These are phyloP conservation scores for Discostella pseudostelligera DNA, from an alignment of 108 stramenopile genomes.

Conservation along the genomic window DNA sequence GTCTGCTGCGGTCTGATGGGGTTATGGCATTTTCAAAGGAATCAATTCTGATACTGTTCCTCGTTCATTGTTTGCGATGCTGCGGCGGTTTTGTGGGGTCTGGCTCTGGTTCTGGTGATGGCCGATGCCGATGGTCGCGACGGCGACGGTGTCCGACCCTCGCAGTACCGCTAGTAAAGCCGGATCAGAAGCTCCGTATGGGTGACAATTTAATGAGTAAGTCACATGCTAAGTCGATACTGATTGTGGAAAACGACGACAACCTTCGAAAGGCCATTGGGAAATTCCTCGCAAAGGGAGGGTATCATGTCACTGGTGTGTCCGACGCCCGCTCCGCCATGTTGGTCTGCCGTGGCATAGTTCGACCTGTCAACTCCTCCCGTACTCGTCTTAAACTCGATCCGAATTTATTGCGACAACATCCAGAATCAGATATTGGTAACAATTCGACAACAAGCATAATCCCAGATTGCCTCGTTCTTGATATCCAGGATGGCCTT, in stretches of 20 bases:
- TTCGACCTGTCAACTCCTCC: conserved; percentile 13
- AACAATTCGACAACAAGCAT: conserved; percentile 1
- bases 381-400: conserved; percentile 19
- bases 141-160: too few species aligned
- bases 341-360: conserved; percentile 44
- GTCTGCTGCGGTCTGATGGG: too few species aligned
- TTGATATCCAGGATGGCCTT: conserved; percentile 56
- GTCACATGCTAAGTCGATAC: conserved; percentile 30
- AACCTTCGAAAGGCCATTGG: conserved; percentile 68
- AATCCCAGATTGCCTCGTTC: conserved; percentile 37
- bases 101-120: too few species aligned
- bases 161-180: background rate
- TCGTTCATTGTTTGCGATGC: background rate
- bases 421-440: background rate
- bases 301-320: conserved; percentile 74
- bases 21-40: too few species aligned
- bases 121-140: background rate
- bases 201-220: background rate
- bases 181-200: background rate
- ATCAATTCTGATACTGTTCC: background rate
- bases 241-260: conserved; percentile 79
- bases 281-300: conserved; percentile 58
- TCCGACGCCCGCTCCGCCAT: conserved; percentile 59
- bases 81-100: background rate
- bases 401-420: conserved; percentile 12